Conservation (phyloP, 108 stramenopile species). For the Nitzschia inconspicua region DNA sequence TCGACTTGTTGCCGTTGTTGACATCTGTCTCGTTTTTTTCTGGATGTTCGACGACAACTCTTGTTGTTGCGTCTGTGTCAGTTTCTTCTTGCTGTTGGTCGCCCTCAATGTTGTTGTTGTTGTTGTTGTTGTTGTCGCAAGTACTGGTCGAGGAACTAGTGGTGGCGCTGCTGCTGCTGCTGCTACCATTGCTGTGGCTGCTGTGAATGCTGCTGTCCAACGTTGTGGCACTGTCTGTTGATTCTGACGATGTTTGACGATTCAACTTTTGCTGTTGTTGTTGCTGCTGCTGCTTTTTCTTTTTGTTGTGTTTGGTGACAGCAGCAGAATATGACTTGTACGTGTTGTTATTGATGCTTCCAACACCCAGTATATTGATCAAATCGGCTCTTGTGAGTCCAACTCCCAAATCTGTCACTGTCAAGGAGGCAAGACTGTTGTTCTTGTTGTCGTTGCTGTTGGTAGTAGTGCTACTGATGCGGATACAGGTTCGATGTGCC, state of each 20-base stretch:
- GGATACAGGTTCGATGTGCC: constrained; percentile 20
- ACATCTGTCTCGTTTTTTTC: neutral
- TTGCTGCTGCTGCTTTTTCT: no score
- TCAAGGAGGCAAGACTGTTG: constrained; percentile 5
- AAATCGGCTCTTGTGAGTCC: constrained; percentile 46
- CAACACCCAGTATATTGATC: constrained; percentile 42
- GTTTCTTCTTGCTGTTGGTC: no score
- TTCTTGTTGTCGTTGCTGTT: neutral
- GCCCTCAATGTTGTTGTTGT: neutral
- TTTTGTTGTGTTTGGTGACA: no score
- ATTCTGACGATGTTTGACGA: no score
- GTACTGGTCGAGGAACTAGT: neutral
- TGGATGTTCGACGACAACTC: no score
- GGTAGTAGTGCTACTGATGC: constrained; percentile 1
- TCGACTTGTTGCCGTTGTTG: no score
- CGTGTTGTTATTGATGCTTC: neutral
- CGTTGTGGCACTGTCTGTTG: no score
- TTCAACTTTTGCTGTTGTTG: no score
- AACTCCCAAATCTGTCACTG: constrained; percentile 38
- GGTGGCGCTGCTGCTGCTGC: constrained; percentile 1
- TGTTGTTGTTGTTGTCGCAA: neutral
- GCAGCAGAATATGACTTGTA: no score
- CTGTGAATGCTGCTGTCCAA: no score
- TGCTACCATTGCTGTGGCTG: neutral
- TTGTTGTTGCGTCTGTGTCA: no score